Conservation (phyloP, 2,329 filamentous ascomycete genomes). For the Penicillium griseofulvum region DNA sequence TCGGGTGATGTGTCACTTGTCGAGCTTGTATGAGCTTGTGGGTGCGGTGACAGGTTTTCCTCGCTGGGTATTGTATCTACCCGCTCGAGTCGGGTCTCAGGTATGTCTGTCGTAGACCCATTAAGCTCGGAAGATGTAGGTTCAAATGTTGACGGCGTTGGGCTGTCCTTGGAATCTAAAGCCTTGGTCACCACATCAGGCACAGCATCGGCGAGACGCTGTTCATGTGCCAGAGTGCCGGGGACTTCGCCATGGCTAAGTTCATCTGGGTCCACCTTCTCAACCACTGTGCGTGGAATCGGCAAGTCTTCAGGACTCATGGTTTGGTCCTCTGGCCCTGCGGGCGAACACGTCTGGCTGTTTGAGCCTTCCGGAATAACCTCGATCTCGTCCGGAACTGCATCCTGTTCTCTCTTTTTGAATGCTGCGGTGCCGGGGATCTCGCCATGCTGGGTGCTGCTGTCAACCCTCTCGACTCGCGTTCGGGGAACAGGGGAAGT, state of each 20-base stretch:
- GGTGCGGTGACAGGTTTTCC: constrained; percentile 29
- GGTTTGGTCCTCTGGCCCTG: constrained; percentile 44
- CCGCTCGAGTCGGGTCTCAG: constrained; percentile 46
- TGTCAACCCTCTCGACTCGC: constrained; percentile 63
- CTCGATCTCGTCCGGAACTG: constrained; percentile 63
- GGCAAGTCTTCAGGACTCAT: constrained; percentile 52
- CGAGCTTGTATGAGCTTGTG: constrained; percentile 40
- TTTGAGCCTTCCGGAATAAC: constrained; percentile 50
- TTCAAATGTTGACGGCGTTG: constrained; percentile 13
- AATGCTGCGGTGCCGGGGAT: constrained; percentile 62
- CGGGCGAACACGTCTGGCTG: constrained; percentile 42
- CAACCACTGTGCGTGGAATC: constrained; percentile 60
- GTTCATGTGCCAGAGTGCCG: constrained; percentile 57
- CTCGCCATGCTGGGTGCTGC: constrained; percentile 58
- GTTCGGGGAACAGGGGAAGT: constrained; percentile 59
- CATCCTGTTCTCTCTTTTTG: constrained; percentile 56
- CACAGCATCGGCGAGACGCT: constrained; percentile 57
- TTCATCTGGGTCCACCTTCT: constrained; percentile 57
- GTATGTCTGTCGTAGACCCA: constrained; percentile 28
- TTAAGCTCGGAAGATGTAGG: constrained; percentile 22
- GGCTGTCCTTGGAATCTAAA: constrained; percentile 40
- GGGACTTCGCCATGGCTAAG: constrained; percentile 62
- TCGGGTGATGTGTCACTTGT: constrained; percentile 47
- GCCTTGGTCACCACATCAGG: constrained; percentile 57
- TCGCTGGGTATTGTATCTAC: constrained; percentile 42